Evolutionary conservation across 1,284 basidiomycete genomes (phyloP), one percentile per base, ranked within the genome.

Genomic region (Cerrena zonata): DNA sequence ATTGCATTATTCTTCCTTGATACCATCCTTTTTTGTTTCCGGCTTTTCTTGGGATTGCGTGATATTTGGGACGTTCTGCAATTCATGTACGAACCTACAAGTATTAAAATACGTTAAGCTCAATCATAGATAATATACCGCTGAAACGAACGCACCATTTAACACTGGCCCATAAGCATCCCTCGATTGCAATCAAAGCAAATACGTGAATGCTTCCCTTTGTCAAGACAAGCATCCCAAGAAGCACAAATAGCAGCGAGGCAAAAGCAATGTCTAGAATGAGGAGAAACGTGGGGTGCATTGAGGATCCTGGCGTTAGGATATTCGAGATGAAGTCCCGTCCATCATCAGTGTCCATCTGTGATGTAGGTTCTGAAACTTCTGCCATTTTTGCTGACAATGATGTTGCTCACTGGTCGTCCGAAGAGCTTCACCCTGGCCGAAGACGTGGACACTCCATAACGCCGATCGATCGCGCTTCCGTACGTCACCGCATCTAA

Each of bases 111-210:
- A 44, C 23, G 21, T 22, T n/a, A 18, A 50, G 30, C 41, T 39
- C 37, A 39, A 11, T 22, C 5, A 23, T 24, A 12, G 21, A 23
- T n/a, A 42, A 19, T 19, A 39, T n/a, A 21, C 37, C 37, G n/a
- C n/a, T 34, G n/a, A 19, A 23, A 4, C 5, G 24, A 2, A 57
- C 75, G 46, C 61, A 86, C 87, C 87, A 90, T 69, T 90, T 90
- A 1, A 89, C 74, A 58, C 84, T 89, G 26, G 71, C 82, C 87
- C 86, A 90, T 37, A 90, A 68, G 37, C 71, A 76, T 24, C 81
- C 60, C 58, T 84, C 82, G 49, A 90, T 81, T 2, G 58, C 67
- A 53, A 85, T 82, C 18, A 90, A 69, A 22, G 70, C 70, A 25
- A 86, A 69, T 27, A 89, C 69, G 61, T 90, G 87, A 1, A 77